Evolutionary conservation across 1,139 yeast species (phyloP).

Genomic region (Sugiyamaella paludigena): DNA sequence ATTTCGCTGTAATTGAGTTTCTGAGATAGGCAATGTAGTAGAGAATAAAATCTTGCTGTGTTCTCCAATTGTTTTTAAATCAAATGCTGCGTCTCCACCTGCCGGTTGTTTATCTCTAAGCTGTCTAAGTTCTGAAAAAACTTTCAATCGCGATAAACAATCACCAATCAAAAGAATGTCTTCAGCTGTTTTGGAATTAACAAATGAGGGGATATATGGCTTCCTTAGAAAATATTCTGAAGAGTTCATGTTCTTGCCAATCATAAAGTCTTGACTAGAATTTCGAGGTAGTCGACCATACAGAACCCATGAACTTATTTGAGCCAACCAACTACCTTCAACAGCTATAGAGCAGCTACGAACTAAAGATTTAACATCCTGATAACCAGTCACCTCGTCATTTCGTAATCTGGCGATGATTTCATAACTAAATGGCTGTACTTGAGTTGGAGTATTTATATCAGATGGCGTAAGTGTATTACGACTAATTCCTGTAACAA

Average conservation of each 20-base stretch:
- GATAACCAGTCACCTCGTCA: slow-evolving; percentile 25
- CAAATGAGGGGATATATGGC: slow-evolving; percentile 18
- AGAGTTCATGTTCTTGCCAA: slow-evolving; percentile 8
- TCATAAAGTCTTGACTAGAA: slow-evolving; percentile 22
- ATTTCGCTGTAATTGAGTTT: slow-evolving; percentile 19
- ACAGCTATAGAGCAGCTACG: slow-evolving; percentile 24
- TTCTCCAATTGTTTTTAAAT: slow-evolving; percentile 5
- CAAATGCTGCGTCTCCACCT: neutral
- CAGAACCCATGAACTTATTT: slow-evolving; percentile 29
- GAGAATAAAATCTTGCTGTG: slow-evolving; percentile 16
- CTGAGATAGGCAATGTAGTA: slow-evolving; percentile 21
- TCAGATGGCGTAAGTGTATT: neutral
- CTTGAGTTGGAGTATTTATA: neutral
- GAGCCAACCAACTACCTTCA: slow-evolving; percentile 28
- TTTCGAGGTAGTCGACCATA: slow-evolving; percentile 26
- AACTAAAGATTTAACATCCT: slow-evolving; percentile 23
- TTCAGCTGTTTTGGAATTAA: slow-evolving; percentile 18
- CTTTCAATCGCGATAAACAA: slow-evolving; percentile 19
- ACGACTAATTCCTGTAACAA: slow-evolving; percentile 9
- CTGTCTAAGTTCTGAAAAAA: neutral
- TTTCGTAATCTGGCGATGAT: slow-evolving; percentile 20
- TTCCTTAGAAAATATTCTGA: slow-evolving; percentile 14
- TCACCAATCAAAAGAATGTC: slow-evolving; percentile 25
- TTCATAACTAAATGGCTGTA: slow-evolving; percentile 18
- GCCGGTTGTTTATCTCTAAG: neutral